These are phyloP conservation scores for Penicillium expansum DNA, from an alignment of 2,329 filamentous ascomycete species.

Conservation along the genomic window DNA sequence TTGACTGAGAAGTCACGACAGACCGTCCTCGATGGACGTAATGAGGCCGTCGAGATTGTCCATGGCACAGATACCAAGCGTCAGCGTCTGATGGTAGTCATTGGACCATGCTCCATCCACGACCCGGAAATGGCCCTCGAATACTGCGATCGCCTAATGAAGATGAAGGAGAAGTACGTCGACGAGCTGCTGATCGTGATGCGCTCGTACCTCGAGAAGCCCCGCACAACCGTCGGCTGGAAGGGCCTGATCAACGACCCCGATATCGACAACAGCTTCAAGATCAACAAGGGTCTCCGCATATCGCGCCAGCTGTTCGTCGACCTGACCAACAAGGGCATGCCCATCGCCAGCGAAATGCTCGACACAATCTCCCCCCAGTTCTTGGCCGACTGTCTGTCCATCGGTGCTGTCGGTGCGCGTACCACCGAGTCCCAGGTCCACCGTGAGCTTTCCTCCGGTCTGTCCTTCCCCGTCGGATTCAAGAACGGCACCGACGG, in stretches of 20 bases:
- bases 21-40: conserved; percentile 59
- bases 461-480: conserved; percentile 92
- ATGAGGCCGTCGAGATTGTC: conserved; percentile 60
- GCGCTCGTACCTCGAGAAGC: conserved; percentile 98
- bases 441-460: conserved; percentile 89
- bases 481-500: conserved; percentile 99
- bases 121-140: conserved; percentile 86
- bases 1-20: conserved; percentile 42
- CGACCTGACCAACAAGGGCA: conserved; percentile 84
- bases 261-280: conserved; percentile 96
- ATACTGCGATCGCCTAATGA: conserved; percentile 82
- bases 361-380: conserved; percentile 97
- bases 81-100: conserved; percentile 69
- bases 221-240: conserved; percentile 95
- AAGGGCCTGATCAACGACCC: conserved; percentile 99
- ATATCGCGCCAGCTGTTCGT: conserved; percentile 87
- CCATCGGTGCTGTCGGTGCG: conserved; percentile 90
- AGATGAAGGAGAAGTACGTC: conserved; percentile 81
- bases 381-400: conserved; percentile 89
- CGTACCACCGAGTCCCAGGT: conserved; percentile 94
- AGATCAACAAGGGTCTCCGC: conserved; percentile 96
- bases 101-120: conserved; percentile 96
- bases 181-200: conserved; percentile 92
- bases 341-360: conserved; percentile 97
- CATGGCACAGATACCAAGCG: conserved; percentile 55